A percentile compares a stretch with the other conserved stretches of the same genome.
These are phyloP conservation scores for Fusarium tuaranense DNA, from an alignment of 2,329 filamentous ascomycete genomes.

Conservation along the genomic window DNA sequence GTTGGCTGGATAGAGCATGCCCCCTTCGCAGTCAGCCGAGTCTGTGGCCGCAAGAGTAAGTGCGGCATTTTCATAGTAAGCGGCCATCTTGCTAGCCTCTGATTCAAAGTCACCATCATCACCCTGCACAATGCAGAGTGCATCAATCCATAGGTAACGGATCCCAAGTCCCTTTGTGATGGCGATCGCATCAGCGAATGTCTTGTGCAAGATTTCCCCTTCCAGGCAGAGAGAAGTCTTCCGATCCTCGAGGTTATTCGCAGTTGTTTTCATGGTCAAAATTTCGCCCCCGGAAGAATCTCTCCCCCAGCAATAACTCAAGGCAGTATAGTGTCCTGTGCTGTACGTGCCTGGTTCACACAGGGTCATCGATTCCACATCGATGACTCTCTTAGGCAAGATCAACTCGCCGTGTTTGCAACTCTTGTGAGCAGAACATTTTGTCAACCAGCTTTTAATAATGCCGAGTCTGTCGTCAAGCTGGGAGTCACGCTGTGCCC, in stretches of 20 bases:
- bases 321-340: neutral
- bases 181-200: neutral
- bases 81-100: neutral
- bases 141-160: neutral
- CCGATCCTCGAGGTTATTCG: neutral
- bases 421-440: neutral
- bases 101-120: neutral
- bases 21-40: neutral
- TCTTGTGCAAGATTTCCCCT: neutral
- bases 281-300: neutral
- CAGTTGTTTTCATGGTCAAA: neutral
- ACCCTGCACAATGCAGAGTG: neutral
- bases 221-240: neutral
- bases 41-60: neutral
- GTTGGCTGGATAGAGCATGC: neutral
- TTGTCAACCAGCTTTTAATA: neutral
- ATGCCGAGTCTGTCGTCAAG: neutral
- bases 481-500: neutral
- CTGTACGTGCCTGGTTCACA: neutral
- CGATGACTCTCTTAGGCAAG: neutral
- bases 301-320: slow-evolving; percentile 1
- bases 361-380: neutral
- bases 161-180: neutral
- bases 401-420: neutral
- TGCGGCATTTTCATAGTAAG: neutral